Evolutionary conservation across 805 yeast genomes (phyloP), one percentile per base, ranked within the genome.

Genomic region (Saccharomycopsis javanensis): DNA sequence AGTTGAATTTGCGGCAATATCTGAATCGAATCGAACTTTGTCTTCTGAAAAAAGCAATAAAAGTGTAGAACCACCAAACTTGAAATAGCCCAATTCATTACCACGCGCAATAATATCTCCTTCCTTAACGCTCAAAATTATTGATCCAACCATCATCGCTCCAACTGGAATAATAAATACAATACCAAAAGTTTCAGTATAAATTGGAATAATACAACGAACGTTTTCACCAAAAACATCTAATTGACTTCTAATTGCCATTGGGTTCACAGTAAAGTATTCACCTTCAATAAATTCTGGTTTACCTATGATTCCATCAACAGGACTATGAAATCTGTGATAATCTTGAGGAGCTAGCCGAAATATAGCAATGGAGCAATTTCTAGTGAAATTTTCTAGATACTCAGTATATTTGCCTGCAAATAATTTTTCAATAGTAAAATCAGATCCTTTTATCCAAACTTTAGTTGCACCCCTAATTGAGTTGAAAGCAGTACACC

Each of bases 71-170:
- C 99, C 99, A 13, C 99, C 99, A 72, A 92, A 92, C 67, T 91
- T 88, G 77, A 92, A 92, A 67, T 88, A 92, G 0, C 99, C 99
- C 28, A 92, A 70, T 65, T 92, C 98, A 48, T 87, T 91, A 3
- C 94, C 87, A 51, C 91, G 75, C 7, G 70, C 64, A 3, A 92
- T 75, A 0, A 55, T 38, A 50, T 81, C 81, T 1, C 88, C 89
- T 51, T 77, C 79, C 55, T 77, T 67, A 15, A 82, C 84, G 0
- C 92, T 83, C 30, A 92, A 68, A 0, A 89, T 78, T 1, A 85
- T 90, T 1, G 96, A 85, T 0, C 98, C 98, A 2, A 92, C 99
- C 97, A 92, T 90, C 98, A 94, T 92, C 0, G 99, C 99, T 35
- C 99, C 99, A 3, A 92, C 88, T 5, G 94, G 82, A 23, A 89